Conservation (phyloP, 2,329 filamentous ascomycete species). For the Ambrosiella beaveri region DNA sequence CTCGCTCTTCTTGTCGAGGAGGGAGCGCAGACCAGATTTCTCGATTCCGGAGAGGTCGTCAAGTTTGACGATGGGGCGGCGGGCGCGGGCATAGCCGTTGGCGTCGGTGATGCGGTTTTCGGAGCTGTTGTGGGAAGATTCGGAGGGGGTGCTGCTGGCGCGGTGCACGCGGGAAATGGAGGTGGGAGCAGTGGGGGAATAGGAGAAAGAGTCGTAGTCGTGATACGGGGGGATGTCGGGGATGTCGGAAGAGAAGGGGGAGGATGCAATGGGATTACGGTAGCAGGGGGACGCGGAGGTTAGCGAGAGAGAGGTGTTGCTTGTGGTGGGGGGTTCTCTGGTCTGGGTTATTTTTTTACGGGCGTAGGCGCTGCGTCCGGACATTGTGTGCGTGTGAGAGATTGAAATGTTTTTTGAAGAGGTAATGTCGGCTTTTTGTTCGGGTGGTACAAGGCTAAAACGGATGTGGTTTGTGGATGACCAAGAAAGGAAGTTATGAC, state of each 20-base stretch:
- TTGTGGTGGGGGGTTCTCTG: slow-evolving; percentile 13
- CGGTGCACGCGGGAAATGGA: too few relatives aligned
- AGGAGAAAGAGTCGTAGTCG: too few relatives aligned
- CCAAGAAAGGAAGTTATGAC: slow-evolving; percentile 3
- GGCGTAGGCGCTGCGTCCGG: slow-evolving; percentile 39
- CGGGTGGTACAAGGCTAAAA: background rate
- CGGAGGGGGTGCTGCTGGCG: too few relatives aligned
- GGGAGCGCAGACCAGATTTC: slow-evolving; percentile 34
- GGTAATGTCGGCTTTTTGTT: background rate
- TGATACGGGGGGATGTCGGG: background rate
- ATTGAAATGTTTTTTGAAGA: background rate
- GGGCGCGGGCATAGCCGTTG: slow-evolving; percentile 26
- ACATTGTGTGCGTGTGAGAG: slow-evolving; percentile 25
- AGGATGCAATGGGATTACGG: background rate
- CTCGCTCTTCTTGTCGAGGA: slow-evolving; percentile 39
- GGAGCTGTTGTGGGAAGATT: too few relatives aligned
- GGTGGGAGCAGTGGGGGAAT: background rate
- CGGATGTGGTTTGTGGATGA: too few relatives aligned
- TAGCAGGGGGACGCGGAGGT: background rate
- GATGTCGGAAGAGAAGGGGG: background rate
- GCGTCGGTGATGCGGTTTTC: slow-evolving; percentile 19
- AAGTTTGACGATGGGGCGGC: slow-evolving; percentile 27
- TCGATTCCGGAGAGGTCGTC: slow-evolving; percentile 38
- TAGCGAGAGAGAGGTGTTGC: background rate
- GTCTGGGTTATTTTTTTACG: slow-evolving; percentile 40